phyloP scores from a whole-genome alignment of 2,329 filamentous ascomycete genomes.

The Fusarium bactridioides region DNA sequence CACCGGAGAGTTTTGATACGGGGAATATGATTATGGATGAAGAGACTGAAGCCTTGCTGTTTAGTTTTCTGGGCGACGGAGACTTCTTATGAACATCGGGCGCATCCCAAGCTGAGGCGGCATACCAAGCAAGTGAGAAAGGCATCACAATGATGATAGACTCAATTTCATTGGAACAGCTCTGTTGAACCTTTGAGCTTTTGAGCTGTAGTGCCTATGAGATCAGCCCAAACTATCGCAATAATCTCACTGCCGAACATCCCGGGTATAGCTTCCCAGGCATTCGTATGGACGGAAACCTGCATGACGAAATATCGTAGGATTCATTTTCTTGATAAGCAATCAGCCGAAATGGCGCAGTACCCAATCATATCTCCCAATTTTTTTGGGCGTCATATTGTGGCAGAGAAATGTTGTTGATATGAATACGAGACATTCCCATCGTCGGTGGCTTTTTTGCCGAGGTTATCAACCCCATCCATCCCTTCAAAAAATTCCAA shows the following conservation, averaged over 20 bases:
- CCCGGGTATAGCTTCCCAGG: background rate
- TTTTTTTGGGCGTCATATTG: background rate
- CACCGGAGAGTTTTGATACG: background rate
- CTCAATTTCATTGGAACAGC: fast-evolving
- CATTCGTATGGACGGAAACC: background rate
- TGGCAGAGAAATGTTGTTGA: background rate
- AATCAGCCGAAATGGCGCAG: background rate
- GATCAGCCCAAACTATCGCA: background rate
- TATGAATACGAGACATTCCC: conserved; percentile 12
- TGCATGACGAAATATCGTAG: background rate
- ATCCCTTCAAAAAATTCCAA: background rate
- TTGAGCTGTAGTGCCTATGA: background rate
- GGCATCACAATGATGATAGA: fast-evolving
- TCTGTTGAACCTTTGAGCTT: fast-evolving
- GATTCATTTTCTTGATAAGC: background rate
- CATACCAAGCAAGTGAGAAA: background rate
- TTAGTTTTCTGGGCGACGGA: background rate
- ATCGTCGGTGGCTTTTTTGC: conserved; percentile 1
- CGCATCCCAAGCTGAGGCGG: background rate
- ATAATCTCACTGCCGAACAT: background rate
- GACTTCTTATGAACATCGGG: background rate
- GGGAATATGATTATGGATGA: background rate
- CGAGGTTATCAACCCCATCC: background rate
- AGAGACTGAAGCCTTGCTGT: background rate
- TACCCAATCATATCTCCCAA: fast-evolving